These are phyloP conservation scores for Jaenimonas drosophilae DNA, from an alignment of 208 protist species.

Conservation along the genomic window DNA sequence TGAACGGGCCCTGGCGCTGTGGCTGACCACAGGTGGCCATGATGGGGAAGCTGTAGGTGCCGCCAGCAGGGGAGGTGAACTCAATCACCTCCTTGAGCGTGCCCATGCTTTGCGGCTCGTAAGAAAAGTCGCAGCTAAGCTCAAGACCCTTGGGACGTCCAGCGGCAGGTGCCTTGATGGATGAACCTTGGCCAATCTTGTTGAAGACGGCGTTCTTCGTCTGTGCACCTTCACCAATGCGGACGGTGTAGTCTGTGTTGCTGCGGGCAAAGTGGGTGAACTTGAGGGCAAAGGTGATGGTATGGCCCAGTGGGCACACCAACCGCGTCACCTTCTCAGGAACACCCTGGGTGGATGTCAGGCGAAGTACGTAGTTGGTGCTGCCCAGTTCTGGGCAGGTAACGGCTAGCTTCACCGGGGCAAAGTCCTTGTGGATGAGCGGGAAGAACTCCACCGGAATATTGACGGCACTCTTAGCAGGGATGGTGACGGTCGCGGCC, in stretches of 20 bases:
- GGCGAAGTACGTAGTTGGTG: constrained; percentile 67
- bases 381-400: constrained; percentile 76
- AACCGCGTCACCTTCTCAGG: constrained; percentile 74
- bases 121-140: constrained; percentile 86
- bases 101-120: constrained; percentile 88
- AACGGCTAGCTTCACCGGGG: constrained; percentile 49
- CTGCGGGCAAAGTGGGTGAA: constrained; percentile 61
- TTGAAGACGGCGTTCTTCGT: constrained; percentile 17
- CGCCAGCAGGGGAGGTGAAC: constrained; percentile 73
- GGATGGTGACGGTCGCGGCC: constrained; percentile 42
- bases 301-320: constrained; percentile 80
- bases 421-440: constrained; percentile 56
- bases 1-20: constrained; percentile 89
- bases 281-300: constrained; percentile 39
- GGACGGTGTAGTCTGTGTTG: constrained; percentile 81
- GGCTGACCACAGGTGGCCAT: constrained; percentile 80
- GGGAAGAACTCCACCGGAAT: constrained; percentile 86
- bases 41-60: constrained; percentile 89
- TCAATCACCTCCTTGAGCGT: constrained; percentile 66
- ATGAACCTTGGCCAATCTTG: constrained; percentile 28
- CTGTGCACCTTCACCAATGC: constrained; percentile 10
- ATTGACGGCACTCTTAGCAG: constrained; percentile 41
- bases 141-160: constrained; percentile 71
- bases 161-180: constrained; percentile 21
- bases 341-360: constrained; percentile 32